Evolutionary conservation across 2,329 filamentous ascomycete species (phyloP).

Genomic region (Penicillium hordei): DNA sequence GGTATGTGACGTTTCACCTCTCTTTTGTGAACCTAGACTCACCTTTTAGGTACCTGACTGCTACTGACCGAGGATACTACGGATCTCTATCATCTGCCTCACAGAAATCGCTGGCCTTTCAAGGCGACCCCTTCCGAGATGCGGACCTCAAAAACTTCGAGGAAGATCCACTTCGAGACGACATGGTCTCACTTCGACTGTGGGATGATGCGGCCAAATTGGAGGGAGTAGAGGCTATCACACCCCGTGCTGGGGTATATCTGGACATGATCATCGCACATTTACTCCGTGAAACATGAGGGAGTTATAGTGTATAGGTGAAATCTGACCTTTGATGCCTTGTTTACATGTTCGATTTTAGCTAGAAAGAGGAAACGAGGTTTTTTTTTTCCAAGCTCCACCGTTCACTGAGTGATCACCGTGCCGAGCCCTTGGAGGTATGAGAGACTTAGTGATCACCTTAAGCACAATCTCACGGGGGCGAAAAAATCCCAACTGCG

Average conservation of each 20-base stretch:
- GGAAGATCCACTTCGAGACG: slow-evolving; percentile 34
- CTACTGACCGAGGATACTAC: slow-evolving; percentile 35
- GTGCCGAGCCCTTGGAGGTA: neutral
- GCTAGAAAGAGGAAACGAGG: neutral
- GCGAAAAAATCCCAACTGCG: no score
- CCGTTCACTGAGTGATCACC: neutral
- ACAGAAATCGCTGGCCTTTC: slow-evolving; percentile 40
- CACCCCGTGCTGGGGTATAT: slow-evolving; percentile 31
- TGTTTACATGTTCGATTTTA: neutral
- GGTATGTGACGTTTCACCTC: slow-evolving; percentile 12
- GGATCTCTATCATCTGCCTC: slow-evolving; percentile 38
- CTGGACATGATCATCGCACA: slow-evolving; percentile 29
- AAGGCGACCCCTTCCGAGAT: slow-evolving; percentile 39
- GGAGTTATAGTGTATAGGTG: neutral
- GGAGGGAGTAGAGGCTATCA: slow-evolving; percentile 25
- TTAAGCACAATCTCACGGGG: neutral
- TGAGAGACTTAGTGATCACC: neutral
- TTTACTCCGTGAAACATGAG: slow-evolving; percentile 11
- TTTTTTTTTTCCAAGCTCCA: neutral
- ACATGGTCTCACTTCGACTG: slow-evolving; percentile 38
- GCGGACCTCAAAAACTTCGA: slow-evolving; percentile 32
- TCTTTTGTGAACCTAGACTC: neutral
- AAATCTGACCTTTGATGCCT: neutral
- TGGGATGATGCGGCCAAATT: slow-evolving; percentile 44
- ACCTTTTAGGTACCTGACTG: slow-evolving; percentile 37